A percentile compares a stretch with the other conserved stretches of the same genome.
Evolutionary conservation across 1,284 basidiomycete genomes (phyloP).

Genomic region (Naganishia sp.): DNA sequence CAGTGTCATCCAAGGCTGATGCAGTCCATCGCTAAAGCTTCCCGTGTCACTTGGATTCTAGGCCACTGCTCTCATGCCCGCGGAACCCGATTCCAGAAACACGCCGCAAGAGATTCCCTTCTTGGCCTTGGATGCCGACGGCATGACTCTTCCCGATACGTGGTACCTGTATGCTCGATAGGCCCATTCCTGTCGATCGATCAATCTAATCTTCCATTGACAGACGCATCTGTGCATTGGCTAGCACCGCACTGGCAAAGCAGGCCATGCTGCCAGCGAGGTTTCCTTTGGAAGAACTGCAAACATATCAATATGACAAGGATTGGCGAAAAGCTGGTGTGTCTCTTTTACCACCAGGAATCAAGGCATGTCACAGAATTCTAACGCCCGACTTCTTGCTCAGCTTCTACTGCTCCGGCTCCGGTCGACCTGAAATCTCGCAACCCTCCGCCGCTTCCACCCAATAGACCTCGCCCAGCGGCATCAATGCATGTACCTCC

Average conservation of each 20-base stretch:
- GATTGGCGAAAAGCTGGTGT: neutral
- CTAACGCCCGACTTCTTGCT: no score
- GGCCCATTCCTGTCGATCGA: neutral
- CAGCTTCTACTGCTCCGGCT: no score
- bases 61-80: conserved; percentile 37
- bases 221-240: conserved; percentile 14
- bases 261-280: neutral
- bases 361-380: no score
- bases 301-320: conserved; percentile 1
- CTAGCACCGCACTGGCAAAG: neutral
- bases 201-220: neutral
- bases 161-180: conserved; percentile 34
- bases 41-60: neutral
- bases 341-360: no score
- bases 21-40: neutral
- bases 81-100: conserved; percentile 4
- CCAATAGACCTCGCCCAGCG: neutral
- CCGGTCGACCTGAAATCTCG: no score
- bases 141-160: conserved; percentile 34
- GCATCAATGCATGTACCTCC: neutral
- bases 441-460: conserved; percentile 2
- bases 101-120: conserved; percentile 34
- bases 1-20: neutral
- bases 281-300: conserved; percentile 14
- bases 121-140: conserved; percentile 37